These are phyloP conservation scores for Lophiostoma macrostomum DNA, from an alignment of 495 filamentous ascomycete genomes.

Conservation along the genomic window DNA sequence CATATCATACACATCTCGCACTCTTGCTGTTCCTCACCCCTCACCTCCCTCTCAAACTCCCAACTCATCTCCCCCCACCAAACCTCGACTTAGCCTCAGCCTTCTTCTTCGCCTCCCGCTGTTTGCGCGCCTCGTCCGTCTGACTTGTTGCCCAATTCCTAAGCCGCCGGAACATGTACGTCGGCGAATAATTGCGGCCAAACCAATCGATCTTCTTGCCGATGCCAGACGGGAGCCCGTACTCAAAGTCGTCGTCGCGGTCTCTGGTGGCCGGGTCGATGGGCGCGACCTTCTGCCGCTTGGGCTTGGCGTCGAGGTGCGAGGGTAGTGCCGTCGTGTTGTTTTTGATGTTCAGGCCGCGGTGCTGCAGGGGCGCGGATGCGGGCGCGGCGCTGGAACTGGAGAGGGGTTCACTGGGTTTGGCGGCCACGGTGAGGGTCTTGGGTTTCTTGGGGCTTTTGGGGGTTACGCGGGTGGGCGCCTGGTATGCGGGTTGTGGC, in stretches of 20 bases:
- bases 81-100: constrained; percentile 44
- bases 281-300: not conserved
- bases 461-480: too few species aligned
- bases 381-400: too few species aligned
- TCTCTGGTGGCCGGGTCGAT: not conserved
- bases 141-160: constrained; percentile 34
- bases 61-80: constrained; percentile 36
- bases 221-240: constrained; percentile 29
- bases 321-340: not conserved
- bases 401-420: too few species aligned
- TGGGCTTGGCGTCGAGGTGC: not conserved
- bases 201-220: constrained; percentile 23
- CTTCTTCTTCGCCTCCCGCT: constrained; percentile 16
- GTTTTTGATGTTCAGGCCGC: constrained; percentile 1
- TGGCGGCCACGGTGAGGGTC: too few species aligned
- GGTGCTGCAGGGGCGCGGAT: not conserved
- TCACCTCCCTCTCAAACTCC: constrained; percentile 36
- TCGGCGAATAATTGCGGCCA: constrained; percentile 39
- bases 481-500: too few species aligned
- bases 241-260: constrained; percentile 9
- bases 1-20: constrained; percentile 24
- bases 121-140: not conserved
- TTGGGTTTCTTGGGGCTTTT: too few species aligned
- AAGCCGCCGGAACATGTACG: not conserved
- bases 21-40: too few species aligned